A percentile compares a stretch with the other conserved stretches of the same genome.
phyloP scores from a whole-genome alignment of 352 stramenopile species.

The Phytophthora kernoviae region DNA sequence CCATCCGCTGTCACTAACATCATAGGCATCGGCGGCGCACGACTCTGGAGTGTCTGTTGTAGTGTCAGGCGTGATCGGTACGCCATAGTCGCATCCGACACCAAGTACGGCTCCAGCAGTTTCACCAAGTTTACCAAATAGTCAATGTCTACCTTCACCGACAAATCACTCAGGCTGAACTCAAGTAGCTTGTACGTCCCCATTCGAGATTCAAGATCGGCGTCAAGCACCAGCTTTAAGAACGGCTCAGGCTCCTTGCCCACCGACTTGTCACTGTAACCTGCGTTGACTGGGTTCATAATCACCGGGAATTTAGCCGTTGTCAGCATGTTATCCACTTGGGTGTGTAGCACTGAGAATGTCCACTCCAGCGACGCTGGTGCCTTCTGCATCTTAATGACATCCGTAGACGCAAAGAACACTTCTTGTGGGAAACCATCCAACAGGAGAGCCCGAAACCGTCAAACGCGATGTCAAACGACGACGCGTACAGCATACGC shows the following conservation, averaged over 20 bases:
- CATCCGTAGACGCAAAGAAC: slow-evolving; percentile 80
- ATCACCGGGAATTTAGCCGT: slow-evolving; percentile 86
- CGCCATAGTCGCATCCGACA: slow-evolving; percentile 69
- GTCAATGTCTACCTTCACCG: slow-evolving; percentile 86
- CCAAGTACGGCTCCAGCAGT: slow-evolving; percentile 78
- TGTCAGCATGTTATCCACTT: slow-evolving; percentile 87
- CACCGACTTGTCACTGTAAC: slow-evolving; percentile 76
- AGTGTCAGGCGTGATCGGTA: slow-evolving; percentile 63
- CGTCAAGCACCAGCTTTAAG: slow-evolving; percentile 75
- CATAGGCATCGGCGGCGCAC: slow-evolving; percentile 66
- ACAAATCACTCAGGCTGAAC: slow-evolving; percentile 69
- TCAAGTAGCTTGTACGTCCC: slow-evolving; percentile 85
- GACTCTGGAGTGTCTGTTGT: slow-evolving; percentile 59
- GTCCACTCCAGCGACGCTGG: slow-evolving; percentile 77
- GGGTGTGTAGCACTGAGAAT: slow-evolving; percentile 79
- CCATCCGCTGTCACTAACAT: slow-evolving; percentile 60
- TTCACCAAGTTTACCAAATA: slow-evolving; percentile 85
- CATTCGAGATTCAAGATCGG: slow-evolving; percentile 73
- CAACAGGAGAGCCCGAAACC: slow-evolving; percentile 80
- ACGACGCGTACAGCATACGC: slow-evolving; percentile 82
- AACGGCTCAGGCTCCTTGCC: slow-evolving; percentile 67
- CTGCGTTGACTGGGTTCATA: slow-evolving; percentile 77
- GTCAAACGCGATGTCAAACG: slow-evolving; percentile 80
- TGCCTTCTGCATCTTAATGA: slow-evolving; percentile 75
- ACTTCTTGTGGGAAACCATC: slow-evolving; percentile 85